A percentile compares a stretch with the other conserved stretches of the same genome.
phyloP scores from a whole-genome alignment of 495 filamentous ascomycete genomes.

The Daldinia decipiens region DNA sequence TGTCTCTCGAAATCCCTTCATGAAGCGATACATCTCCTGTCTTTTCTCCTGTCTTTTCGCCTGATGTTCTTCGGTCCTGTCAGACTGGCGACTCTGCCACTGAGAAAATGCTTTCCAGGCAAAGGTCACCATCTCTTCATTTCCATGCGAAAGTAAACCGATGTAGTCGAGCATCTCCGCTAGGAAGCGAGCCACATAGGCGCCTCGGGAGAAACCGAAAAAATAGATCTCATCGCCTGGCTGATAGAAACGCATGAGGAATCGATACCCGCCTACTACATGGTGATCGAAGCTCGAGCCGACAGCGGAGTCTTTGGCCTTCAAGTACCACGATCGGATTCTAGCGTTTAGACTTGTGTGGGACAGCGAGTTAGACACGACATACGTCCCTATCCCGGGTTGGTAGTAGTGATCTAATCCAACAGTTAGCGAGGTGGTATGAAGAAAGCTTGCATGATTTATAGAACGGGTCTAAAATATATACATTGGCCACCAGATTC shows the following conservation, averaged over 20 bases:
- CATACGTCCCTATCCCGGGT: conserved; percentile 87
- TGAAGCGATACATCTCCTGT: conserved; percentile 73
- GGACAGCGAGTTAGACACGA: conserved; percentile 73
- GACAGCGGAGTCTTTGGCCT: conserved; percentile 86
- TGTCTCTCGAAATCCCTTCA: conserved; percentile 86
- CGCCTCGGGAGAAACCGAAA: conserved; percentile 86
- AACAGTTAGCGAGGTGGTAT: conserved; percentile 16
- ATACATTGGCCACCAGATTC: conserved; percentile 62
- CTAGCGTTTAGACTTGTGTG: conserved; percentile 70
- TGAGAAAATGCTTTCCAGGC: conserved; percentile 90
- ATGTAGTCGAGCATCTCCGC: conserved; percentile 89
- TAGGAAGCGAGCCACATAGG: conserved; percentile 88
- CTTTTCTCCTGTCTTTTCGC: conserved; percentile 63
- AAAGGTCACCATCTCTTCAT: conserved; percentile 85
- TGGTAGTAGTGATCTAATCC: conserved; percentile 73
- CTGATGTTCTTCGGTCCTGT: conserved; percentile 65
- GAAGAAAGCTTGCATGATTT: background rate
- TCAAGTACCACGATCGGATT: conserved; percentile 78
- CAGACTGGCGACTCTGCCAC: conserved; percentile 77
- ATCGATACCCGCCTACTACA: conserved; percentile 86
- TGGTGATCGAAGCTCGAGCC: conserved; percentile 86
- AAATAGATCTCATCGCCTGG: conserved; percentile 83
- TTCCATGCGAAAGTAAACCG: conserved; percentile 81
- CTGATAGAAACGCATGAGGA: conserved; percentile 86
- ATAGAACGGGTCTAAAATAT: conserved; percentile 8